Evolutionary conservation across 2,329 filamentous ascomycete species (phyloP), one percentile per base, ranked within the genome.

Genomic region (Colletotrichum abscissum): DNA sequence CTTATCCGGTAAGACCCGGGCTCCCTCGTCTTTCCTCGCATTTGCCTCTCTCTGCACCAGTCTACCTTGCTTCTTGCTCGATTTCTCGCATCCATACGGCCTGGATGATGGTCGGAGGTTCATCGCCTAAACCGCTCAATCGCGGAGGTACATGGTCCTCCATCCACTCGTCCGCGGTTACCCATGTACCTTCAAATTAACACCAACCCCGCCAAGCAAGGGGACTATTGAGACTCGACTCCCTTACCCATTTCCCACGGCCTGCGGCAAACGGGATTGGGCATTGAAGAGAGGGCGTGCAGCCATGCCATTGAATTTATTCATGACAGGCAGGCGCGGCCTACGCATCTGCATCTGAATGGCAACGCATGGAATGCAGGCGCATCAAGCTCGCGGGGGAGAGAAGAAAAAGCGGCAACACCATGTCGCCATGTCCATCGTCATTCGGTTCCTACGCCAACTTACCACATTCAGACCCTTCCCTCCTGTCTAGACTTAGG

Each of bases 1-100:
- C 74, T 76, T 75, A 76, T 78, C 76, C 72, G 63, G 62, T 56
- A 68, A 67, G 42, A 22, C 67, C 64, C 67, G 72, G 74, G 57
- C 70, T 38, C 26, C 60, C 49, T 42, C 63, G 52, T 26, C 26
- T 12, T 65, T 5, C 60, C 54, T 69, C 54, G 54, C 42, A 63
- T 69, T 75, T 76, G 65, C 55, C 19, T 72, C 52, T 68, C 63
- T 57, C 16, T 22, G 19, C 42, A 74, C 59, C 58, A 42, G 56
- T 67, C 69, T 74, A 14, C 62, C 28, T 55, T 55, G n/a, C 38
- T 62, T 12, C 49, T 66, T 42, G 26, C 22, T 60, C 60, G 8
- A 49, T 22, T 49, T 11, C 42, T 49, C 42, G 16, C 42, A 49
- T 22, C 16, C 19, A 30, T 26, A 14, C 33, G n/a, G 14, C 42